Base-by-base conservation (phyloP, 1,284 basidiomycete species). In the Blastosporella zonata region DNA sequence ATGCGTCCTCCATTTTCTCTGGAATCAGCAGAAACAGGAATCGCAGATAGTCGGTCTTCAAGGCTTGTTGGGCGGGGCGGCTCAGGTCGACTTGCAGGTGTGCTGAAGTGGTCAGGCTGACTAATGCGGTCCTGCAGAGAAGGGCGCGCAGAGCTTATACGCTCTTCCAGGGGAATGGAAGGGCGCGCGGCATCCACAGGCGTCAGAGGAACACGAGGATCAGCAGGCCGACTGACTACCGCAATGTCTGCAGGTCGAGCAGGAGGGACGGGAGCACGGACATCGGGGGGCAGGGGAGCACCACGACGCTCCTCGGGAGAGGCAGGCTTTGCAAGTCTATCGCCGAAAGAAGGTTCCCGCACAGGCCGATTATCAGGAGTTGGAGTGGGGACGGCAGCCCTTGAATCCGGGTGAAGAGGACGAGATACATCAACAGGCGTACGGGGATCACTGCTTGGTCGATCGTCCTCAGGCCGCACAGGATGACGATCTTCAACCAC, bases 11-110 rank as follows among this genome's bases (percentile, higher is more conserved):
- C 51, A 39, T 57, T 43, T 47, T 59, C 60, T 46, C 59, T 50
- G 17, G 64, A 59, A 41, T 59, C 60, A 37, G 51, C 47, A 59
- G 51, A 50, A 27, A 55, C 53, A 42, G 62, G 55, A 35, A 66
- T 62, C 37, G 57, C 55, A 54, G 63, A 61, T 12, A 72, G 55
- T 52, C 73, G 67, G 47, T 75, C 72, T 63, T 74, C 71, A 17
- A 74, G 59, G 47, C 56, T 67, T n/a, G 67, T 61, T 20, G 64
- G 59, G 50, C 62, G 60, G 38, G 54, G 28, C 15, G 38, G 44
- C 31, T 49, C 53, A 1, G 37, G 47, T 57, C 35, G 63, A 55
- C 43, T 57, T 46, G 37, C 57, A n/a, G 64, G 52, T 50, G 9
- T 55, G 35, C 18, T 44, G 54, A 31, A 65, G 62, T 44, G 62